phyloP scores from a whole-genome alignment of 2,329 filamentous ascomycete species.

The Exophiala calicioides region DNA sequence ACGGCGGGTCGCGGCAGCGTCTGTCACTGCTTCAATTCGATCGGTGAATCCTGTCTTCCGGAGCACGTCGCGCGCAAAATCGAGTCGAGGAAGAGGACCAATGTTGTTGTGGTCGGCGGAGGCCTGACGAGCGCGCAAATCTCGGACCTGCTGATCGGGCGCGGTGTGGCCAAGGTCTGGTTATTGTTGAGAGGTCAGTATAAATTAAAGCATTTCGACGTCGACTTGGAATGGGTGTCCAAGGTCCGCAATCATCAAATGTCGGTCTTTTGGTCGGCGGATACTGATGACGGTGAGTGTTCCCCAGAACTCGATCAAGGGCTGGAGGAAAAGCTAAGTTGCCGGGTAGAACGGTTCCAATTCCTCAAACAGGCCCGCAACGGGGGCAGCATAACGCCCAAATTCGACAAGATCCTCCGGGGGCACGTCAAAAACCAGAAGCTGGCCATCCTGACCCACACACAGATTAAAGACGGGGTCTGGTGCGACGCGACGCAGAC shows the following conservation, averaged over 20 bases:
- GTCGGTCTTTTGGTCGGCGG: slow-evolving; percentile 74
- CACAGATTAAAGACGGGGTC: slow-evolving; percentile 57
- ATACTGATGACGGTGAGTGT: slow-evolving; percentile 59
- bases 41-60: slow-evolving; percentile 58
- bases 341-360: slow-evolving; percentile 58
- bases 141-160: slow-evolving; percentile 64
- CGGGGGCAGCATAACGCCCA: slow-evolving; percentile 74
- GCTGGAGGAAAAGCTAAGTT: slow-evolving; percentile 32
- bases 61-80: slow-evolving; percentile 57
- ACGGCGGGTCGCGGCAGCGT: slow-evolving; percentile 37
- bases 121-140: slow-evolving; percentile 76
- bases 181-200: slow-evolving; percentile 64
- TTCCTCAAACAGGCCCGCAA: slow-evolving; percentile 67
- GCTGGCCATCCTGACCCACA: slow-evolving; percentile 60
- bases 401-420: slow-evolving; percentile 67
- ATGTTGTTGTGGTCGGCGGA: slow-evolving; percentile 71
- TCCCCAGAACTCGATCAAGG: too few relatives aligned
- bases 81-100: slow-evolving; percentile 41
- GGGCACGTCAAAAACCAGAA: slow-evolving; percentile 56
- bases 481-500: slow-evolving; percentile 38
- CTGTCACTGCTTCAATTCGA: slow-evolving; percentile 64
- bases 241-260: slow-evolving; percentile 80
- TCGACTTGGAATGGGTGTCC: slow-evolving; percentile 75
- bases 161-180: slow-evolving; percentile 68
- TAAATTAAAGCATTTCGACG: slow-evolving; percentile 73